These are phyloP conservation scores for Rhodotorula sp. DNA, from an alignment of 1,284 basidiomycete species.

Conservation along the genomic window DNA sequence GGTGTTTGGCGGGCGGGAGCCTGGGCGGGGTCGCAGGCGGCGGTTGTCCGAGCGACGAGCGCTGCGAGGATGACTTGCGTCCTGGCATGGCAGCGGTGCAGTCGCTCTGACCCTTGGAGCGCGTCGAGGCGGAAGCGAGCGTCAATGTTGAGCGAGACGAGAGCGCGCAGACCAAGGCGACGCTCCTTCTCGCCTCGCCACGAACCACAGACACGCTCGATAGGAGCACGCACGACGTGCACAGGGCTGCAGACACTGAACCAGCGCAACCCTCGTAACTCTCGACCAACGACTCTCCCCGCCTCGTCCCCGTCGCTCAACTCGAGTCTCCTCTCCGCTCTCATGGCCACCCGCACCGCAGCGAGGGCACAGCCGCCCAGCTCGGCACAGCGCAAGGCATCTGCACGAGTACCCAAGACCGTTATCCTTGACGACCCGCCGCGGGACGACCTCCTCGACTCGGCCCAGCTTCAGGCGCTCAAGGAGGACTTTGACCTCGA, in stretches of 20 bases:
- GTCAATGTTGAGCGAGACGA: no score
- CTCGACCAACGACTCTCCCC: background rate
- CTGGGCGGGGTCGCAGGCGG: conserved; percentile 8
- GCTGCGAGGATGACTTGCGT: background rate
- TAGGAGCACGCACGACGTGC: no score
- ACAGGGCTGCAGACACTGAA: background rate
- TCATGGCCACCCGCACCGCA: no score
- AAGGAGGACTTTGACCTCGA: conserved; percentile 30
- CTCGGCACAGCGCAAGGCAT: conserved; percentile 8
- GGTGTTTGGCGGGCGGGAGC: background rate
- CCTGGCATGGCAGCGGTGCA: no score
- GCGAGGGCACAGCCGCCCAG: no score
- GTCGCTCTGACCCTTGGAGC: no score
- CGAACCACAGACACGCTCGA: no score
- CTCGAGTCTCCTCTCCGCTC: background rate
- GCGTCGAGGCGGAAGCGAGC: no score
- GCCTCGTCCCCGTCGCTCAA: background rate
- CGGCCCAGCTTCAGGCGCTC: conserved; percentile 19
- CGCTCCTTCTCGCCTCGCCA: no score
- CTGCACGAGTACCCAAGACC: background rate
- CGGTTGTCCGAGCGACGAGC: background rate
- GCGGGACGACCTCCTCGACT: background rate
- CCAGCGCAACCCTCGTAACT: background rate
- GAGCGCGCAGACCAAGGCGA: no score
- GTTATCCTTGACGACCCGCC: background rate